Evolutionary conservation across 495 filamentous ascomycete species (phyloP), one percentile per base, ranked within the genome.

Genomic region (Aspergillus indologenus): DNA sequence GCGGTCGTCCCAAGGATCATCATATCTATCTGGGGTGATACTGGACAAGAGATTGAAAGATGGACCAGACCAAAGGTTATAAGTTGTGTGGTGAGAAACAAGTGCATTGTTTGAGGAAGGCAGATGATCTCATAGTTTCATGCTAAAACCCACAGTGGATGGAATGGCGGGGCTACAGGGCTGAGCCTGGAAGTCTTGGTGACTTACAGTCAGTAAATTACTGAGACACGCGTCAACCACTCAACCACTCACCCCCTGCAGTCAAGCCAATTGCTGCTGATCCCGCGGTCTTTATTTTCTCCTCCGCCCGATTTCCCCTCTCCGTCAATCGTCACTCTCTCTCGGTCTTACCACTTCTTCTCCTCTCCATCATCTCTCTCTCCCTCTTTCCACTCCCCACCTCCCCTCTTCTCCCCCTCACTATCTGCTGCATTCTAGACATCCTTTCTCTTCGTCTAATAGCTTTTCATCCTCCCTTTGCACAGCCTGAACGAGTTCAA

Each of bases 141-240:
- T 12, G n/a, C 18, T 21, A 3, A 20, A 50, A 65, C 60, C 59
- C 22, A 24, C 48, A n/a, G n/a, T 8, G 11, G 21, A 18, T 5
- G 47, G 42, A 15, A 34, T 22, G 54, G 42, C 45, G 63, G 63
- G 63, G 63, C 57, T 34, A 56, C 63, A 66, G 63, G 63, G 63
- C 63, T 65, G 63, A 65, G 60, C 43, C 42, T 22, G 31, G 49
- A 60, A 62, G 60, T 44, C 42, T 22, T 34, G 49, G 43, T 58
- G 9, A 29, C n/a, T n/a, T n/a, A n/a, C n/a, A n/a, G n/a, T n/a
- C n/a, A n/a, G n/a, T n/a, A n/a, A n/a, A n/a, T n/a, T n/a, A n/a
- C 26, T 29, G 26, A n/a, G 26, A 29, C 26, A 29, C 26, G 26
- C 26, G 26, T 29, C 26, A 29, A 29, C 26, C 9, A 14, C 5